phyloP scores from a whole-genome alignment of 225 moss, liverwort and hornwort species.

The Polytrichum formosum region DNA sequence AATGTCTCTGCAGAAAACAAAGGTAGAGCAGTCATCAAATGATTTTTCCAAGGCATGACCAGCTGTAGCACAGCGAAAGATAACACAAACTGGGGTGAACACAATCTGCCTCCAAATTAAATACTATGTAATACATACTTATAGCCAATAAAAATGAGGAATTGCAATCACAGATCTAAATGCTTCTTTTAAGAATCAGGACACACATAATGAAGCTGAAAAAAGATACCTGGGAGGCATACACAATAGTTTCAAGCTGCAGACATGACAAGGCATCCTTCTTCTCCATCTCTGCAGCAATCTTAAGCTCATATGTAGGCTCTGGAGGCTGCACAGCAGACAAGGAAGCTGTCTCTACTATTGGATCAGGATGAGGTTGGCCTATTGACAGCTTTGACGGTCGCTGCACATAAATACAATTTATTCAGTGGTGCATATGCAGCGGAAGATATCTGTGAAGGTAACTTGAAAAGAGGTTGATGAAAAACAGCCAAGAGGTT shows the following conservation, averaged over 20 bases:
- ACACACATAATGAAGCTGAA: too few relatives aligned
- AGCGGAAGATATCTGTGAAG: too few relatives aligned
- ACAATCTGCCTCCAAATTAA: too few relatives aligned
- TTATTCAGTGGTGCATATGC: too few relatives aligned
- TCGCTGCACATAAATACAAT: constrained; percentile 44
- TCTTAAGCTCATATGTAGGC: constrained; percentile 73
- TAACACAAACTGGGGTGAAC: too few relatives aligned
- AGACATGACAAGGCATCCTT: constrained; percentile 72
- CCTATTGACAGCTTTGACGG: constrained; percentile 93
- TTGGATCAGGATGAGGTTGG: constrained; percentile 91
- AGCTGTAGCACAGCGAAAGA: background rate
- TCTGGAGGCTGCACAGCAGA: constrained; percentile 99
- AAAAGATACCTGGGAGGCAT: constrained; percentile 72
- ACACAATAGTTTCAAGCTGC: constrained; percentile 97
- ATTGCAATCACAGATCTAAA: too few relatives aligned
- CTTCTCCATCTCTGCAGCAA: constrained; percentile 78
- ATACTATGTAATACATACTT: too few relatives aligned
- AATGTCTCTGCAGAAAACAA: constrained; percentile 67
- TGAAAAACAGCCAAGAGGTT: too few relatives aligned
- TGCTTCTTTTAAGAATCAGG: too few relatives aligned
- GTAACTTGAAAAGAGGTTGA: background rate
- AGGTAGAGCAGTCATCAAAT: background rate
- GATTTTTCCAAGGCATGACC: too few relatives aligned
- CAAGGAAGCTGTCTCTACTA: constrained; percentile 94
- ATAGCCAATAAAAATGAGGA: too few relatives aligned